phyloP scores from a whole-genome alignment of 768 basidiomycete genomes.

The Galerina sulciceps region DNA sequence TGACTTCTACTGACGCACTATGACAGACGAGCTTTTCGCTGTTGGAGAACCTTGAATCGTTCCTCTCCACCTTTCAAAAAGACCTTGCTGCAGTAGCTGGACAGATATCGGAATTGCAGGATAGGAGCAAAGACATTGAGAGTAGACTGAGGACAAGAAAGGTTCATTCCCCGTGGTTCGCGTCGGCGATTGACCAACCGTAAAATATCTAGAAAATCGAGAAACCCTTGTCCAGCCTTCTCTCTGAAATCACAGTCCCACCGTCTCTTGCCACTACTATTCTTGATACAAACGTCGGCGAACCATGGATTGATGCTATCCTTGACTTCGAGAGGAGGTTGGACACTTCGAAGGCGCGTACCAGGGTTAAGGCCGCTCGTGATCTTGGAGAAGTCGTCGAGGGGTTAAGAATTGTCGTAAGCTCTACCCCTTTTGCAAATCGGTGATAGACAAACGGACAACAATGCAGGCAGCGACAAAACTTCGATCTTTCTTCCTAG shows the following conservation, averaged over 20 bases:
- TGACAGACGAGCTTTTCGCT: constrained; percentile 82
- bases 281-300: constrained; percentile 83
- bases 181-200: neutral
- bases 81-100: constrained; percentile 95
- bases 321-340: constrained; percentile 81
- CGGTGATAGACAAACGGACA: neutral
- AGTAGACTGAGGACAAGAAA: constrained; percentile 80
- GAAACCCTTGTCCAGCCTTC: constrained; percentile 79
- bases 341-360: constrained; percentile 67
- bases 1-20: constrained; percentile 4
- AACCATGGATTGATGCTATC: constrained; percentile 86
- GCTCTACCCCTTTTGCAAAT: constrained; percentile 21
- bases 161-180: constrained; percentile 48
- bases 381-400: constrained; percentile 85
- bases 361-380: constrained; percentile 84
- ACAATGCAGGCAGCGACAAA: constrained; percentile 80
- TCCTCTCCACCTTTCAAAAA: constrained; percentile 93
- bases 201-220: constrained; percentile 73
- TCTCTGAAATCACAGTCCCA: constrained; percentile 82
- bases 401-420: constrained; percentile 85
- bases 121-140: constrained; percentile 90
- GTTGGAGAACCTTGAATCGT: constrained; percentile 86
- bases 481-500: constrained; percentile 83
- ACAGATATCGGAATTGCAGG: constrained; percentile 94
- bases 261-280: constrained; percentile 78